Percentiles rank a stretch among this genome's conserved stretches.
phyloP scores from a whole-genome alignment of 768 basidiomycete species.

The Tulasnella sp. region DNA sequence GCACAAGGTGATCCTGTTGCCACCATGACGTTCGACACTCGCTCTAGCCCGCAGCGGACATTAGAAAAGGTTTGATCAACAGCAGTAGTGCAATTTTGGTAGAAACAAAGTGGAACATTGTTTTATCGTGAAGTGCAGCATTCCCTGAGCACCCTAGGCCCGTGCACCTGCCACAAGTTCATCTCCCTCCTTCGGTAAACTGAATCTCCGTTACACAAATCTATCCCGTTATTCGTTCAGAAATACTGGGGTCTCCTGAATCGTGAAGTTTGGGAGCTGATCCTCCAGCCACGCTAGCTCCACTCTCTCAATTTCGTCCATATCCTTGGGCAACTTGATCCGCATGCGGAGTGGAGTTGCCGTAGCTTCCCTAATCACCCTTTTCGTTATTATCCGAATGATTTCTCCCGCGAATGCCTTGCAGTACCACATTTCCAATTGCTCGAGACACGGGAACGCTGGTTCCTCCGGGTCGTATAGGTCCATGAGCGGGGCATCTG shows the following conservation, averaged over 20 bases:
- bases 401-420: background rate
- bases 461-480: background rate
- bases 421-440: background rate
- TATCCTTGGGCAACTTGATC: background rate
- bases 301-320: background rate
- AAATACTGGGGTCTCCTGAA: background rate
- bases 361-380: too few relatives aligned
- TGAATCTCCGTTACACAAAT: too few relatives aligned
- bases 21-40: background rate
- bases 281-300: background rate
- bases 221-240: too few relatives aligned
- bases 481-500: background rate
- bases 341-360: background rate
- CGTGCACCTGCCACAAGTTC: too few relatives aligned
- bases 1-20: conserved; percentile 6
- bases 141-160: too few relatives aligned
- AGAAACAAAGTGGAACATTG: background rate
- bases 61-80: background rate
- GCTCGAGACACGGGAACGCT: background rate
- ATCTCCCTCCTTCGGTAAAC: too few relatives aligned
- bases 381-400: background rate
- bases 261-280: background rate
- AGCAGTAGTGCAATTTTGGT: background rate
- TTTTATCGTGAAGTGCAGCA: too few relatives aligned
- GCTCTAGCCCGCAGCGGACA: background rate